Evolutionary conservation across 2,329 filamentous ascomycete genomes (phyloP), one percentile per base, ranked within the genome.

Genomic region (Beauveria varroae): DNA sequence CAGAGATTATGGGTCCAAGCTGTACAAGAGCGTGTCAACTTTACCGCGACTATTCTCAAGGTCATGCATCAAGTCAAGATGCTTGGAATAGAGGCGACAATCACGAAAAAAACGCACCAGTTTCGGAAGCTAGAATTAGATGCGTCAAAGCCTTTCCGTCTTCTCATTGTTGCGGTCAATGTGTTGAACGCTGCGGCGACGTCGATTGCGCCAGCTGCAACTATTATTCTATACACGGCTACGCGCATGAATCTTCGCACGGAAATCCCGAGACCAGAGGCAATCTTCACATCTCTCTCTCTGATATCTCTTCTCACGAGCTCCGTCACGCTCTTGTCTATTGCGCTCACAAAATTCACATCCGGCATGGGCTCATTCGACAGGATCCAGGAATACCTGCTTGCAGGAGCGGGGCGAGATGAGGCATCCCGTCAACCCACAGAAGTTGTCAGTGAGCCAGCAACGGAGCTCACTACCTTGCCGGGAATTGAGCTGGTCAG

Each of bases 101-200:
- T 57, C 26, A 49, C 41, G 18, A 24, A 57, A 49, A 57, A 57
- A n/a, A 49, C n/a, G 12, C 54, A 57, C 44, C 54, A 49, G 20
- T 16, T 57, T 57, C 54, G 54, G 34, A 57, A 49, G 43, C 18
- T 47, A 12, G 54, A 57, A 8, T 49, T 57, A 3, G 54, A 57
- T 57, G 54, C 54, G 44, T 57, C 54, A 22, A 57, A 47, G 26
- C 54, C 54, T 46, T 57, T n/a, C 6, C 54, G 43, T 24, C 54
- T 49, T 57, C 54, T 57, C 18, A 57, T 57, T 20, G 54, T 57
- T 37, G 54, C 26, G n/a, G 54, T 57, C 43, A 57, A 57, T 49
- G 14, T 57, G 9, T 40, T 57, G 41, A 49, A 57, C 54, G 54
- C 54, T 8, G 41, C 54, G 20, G 43, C 43, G 26, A 57, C 26